A percentile compares a stretch with the other conserved stretches of the same genome.
Conservation (phyloP, 192 early-diverging fungal species). For the Linnemannia schmuckeri region DNA sequence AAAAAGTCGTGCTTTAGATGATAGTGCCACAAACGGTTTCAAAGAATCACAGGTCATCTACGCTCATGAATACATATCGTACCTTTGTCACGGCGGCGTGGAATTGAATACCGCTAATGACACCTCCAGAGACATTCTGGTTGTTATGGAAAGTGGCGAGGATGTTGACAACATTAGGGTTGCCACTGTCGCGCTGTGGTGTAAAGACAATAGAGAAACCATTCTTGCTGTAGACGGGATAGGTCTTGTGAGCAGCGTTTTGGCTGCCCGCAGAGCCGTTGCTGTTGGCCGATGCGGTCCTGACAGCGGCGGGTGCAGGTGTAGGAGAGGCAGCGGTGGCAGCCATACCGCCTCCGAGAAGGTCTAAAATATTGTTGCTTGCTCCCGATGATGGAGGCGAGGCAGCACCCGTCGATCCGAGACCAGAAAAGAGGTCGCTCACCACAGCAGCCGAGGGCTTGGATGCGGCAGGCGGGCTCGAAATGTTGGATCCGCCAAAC, state of each 20-base stretch:
- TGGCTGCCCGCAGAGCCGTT: constrained; percentile 39
- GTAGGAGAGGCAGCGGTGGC: constrained; percentile 30
- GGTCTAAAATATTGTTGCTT: constrained; percentile 46
- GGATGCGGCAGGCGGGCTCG: constrained; percentile 53
- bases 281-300: constrained; percentile 23
- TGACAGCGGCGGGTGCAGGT: constrained; percentile 33
- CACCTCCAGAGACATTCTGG: constrained; percentile 57
- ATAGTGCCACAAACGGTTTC: not conserved
- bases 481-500: constrained; percentile 72
- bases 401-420: constrained; percentile 15
- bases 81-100: constrained; percentile 94
- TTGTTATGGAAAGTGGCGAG: constrained; percentile 79
- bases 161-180: constrained; percentile 74
- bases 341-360: constrained; percentile 45
- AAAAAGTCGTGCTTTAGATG: constrained; percentile 7
- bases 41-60: not conserved
- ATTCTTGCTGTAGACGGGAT: constrained; percentile 83
- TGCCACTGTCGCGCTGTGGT: constrained; percentile 75
- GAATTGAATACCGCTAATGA: constrained; percentile 78
- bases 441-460: constrained; percentile 43
- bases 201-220: constrained; percentile 82
- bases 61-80: not conserved
- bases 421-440: constrained; percentile 41
- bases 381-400: constrained; percentile 24
- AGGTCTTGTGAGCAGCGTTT: constrained; percentile 36